Percentiles rank a stretch among this genome's conserved stretches.
phyloP scores from a whole-genome alignment of 208 protist species.

The Trypanosoma mega region DNA sequence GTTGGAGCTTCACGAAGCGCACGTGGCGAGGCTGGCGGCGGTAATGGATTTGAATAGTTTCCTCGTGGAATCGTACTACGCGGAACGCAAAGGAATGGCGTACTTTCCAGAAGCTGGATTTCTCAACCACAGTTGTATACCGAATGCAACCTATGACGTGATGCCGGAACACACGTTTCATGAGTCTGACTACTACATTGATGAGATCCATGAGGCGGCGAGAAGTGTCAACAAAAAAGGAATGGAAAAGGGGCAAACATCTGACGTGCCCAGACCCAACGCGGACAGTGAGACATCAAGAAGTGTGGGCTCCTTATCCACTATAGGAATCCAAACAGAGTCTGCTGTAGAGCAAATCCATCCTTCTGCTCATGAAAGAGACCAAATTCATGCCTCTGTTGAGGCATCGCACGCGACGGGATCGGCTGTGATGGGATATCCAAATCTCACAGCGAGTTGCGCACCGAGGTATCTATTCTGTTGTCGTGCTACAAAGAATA shows the following conservation, averaged over 20 bases:
- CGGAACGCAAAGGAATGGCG: slow-evolving; percentile 83
- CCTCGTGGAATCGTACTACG: slow-evolving; percentile 80
- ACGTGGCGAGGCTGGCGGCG: slow-evolving; percentile 80
- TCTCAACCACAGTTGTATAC: slow-evolving; percentile 85
- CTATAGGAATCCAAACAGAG: no score
- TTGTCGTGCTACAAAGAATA: slow-evolving; percentile 74
- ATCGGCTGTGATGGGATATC: neutral
- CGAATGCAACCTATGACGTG: slow-evolving; percentile 84
- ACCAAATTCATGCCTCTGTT: no score
- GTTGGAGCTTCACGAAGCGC: slow-evolving; percentile 78
- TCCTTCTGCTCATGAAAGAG: no score
- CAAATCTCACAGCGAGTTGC: slow-evolving; percentile 39
- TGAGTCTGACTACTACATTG: slow-evolving; percentile 78
- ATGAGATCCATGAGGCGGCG: slow-evolving; percentile 28
- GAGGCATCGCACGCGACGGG: no score
- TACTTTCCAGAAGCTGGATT: slow-evolving; percentile 90
- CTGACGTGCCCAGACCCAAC: neutral
- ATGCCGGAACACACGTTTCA: slow-evolving; percentile 77
- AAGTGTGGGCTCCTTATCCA: no score
- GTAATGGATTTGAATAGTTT: slow-evolving; percentile 89
- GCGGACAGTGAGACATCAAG: no score
- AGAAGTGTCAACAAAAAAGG: neutral
- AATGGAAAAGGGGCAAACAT: neutral
- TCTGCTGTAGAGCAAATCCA: no score
- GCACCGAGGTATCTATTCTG: slow-evolving; percentile 85